phyloP scores from a whole-genome alignment of 768 basidiomycete genomes.

The Trametes villosa region DNA sequence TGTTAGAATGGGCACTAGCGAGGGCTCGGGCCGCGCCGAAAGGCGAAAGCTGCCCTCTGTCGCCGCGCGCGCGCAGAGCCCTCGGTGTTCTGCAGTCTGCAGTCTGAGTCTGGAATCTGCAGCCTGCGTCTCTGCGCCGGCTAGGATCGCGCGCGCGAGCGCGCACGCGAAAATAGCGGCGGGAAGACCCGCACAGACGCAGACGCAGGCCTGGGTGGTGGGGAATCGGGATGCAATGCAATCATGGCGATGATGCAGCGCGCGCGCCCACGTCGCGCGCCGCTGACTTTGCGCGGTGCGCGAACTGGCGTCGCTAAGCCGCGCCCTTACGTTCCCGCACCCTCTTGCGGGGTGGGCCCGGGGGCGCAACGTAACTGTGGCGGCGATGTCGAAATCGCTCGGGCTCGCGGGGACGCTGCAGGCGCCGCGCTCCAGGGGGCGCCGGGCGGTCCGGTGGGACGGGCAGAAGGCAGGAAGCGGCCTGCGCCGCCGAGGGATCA shows the following conservation, averaged over 20 bases:
- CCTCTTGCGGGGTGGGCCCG: background rate
- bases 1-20: too few relatives aligned
- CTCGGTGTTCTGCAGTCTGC: background rate
- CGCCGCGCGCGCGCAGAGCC: too few relatives aligned
- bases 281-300: constrained; percentile 10
- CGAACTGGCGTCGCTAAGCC: constrained; percentile 4
- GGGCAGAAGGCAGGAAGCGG: constrained; percentile 14
- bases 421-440: background rate
- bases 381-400: background rate
- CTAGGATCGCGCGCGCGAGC: background rate
- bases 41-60: too few relatives aligned
- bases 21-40: too few relatives aligned
- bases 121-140: too few relatives aligned
- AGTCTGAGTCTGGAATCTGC: background rate
- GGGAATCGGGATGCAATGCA: background rate
- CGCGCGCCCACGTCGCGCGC: too few relatives aligned
- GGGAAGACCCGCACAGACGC: background rate
- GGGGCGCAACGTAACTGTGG: too few relatives aligned
- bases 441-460: constrained; percentile 21
- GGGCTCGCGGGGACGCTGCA: background rate
- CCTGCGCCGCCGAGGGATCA: constrained; percentile 11
- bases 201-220: background rate
- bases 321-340: background rate
- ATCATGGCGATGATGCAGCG: too few relatives aligned
- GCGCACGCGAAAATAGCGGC: background rate